These are phyloP conservation scores for Dimocarpus longan DNA, from an alignment of 345 rosid species.

Conservation along the genomic window DNA sequence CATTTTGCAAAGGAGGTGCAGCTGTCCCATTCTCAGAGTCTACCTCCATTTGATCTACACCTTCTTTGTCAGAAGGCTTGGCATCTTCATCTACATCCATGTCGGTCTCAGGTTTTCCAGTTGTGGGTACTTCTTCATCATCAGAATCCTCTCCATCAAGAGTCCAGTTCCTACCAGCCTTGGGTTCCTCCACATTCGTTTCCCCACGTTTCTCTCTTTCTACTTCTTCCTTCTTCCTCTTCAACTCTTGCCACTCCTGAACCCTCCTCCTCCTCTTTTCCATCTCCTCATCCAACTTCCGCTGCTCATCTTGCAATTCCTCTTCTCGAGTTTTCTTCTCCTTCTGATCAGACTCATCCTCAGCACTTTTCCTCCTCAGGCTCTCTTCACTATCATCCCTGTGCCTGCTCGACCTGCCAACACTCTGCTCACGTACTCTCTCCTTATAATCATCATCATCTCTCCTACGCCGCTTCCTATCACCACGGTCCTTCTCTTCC, in stretches of 20 bases:
- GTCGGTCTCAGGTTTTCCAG: constrained; percentile 43
- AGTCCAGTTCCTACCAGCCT: constrained; percentile 83
- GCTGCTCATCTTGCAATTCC: constrained; percentile 85
- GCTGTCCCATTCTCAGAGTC: constrained; percentile 43
- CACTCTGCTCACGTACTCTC: constrained; percentile 59
- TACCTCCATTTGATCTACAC: constrained; percentile 53
- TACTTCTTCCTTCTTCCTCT: constrained; percentile 82
- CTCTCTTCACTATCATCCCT: constrained; percentile 56
- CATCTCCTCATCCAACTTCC: constrained; percentile 76
- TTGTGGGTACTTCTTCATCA: constrained; percentile 68
- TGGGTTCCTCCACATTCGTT: constrained; percentile 47
- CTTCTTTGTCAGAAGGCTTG: constrained; percentile 39
- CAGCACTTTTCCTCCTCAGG: constrained; percentile 52
- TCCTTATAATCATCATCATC: constrained; percentile 62
- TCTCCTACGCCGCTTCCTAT: constrained; percentile 62
- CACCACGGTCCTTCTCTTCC: constrained; percentile 47
- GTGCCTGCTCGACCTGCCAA: constrained; percentile 57
- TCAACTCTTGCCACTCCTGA: constrained; percentile 95
- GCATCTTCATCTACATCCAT: constrained; percentile 62
- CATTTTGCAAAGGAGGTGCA: constrained; percentile 39
- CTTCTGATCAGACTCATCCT: constrained; percentile 56
- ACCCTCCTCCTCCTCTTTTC: constrained; percentile 93
- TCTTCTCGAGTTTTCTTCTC: constrained; percentile 70
- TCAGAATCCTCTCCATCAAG: constrained; percentile 90
- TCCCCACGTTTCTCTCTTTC: constrained; percentile 73